These are phyloP conservation scores for Lentithecium fluviatile DNA, from an alignment of 495 filamentous ascomycete species.

Conservation along the genomic window DNA sequence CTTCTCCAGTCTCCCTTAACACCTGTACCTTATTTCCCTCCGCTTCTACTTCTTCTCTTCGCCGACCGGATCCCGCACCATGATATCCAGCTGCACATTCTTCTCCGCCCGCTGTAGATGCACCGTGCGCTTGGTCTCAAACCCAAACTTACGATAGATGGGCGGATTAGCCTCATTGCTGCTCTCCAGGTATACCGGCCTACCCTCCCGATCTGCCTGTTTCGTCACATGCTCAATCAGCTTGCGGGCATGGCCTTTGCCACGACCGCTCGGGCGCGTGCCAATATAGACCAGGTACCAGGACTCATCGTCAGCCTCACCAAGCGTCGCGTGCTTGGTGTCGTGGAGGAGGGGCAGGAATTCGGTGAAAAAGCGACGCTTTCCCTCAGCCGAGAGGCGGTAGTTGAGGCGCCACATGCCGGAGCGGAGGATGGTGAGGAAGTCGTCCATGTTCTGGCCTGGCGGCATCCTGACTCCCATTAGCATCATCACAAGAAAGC, in stretches of 20 bases:
- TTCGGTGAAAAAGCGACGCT: conserved; percentile 69
- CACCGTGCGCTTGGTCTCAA: conserved; percentile 58
- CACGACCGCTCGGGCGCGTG: conserved; percentile 61
- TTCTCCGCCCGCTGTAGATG: conserved; percentile 56
- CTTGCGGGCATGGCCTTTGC: conserved; percentile 67
- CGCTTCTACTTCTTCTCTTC: conserved; percentile 9
- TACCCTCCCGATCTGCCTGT: conserved; percentile 64
- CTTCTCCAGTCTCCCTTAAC: conserved; percentile 1
- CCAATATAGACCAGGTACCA: conserved; percentile 81
- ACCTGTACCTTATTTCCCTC: not conserved
- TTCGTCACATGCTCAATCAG: conserved; percentile 64
- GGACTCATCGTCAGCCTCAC: conserved; percentile 58
- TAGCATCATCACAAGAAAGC: not conserved
- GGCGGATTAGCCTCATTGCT: conserved; percentile 62
- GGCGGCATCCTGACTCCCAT: conserved; percentile 66
- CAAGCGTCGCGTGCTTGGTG: conserved; percentile 65
- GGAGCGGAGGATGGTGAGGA: conserved; percentile 64
- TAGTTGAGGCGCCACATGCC: conserved; percentile 73
- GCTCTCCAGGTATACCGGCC: conserved; percentile 71
- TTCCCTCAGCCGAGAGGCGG: conserved; percentile 67
- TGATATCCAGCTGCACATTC: conserved; percentile 69
- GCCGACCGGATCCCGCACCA: conserved; percentile 64
- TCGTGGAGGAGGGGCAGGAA: conserved; percentile 73
- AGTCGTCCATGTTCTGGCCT: conserved; percentile 68
- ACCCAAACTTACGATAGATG: conserved; percentile 71